Base-by-base conservation (phyloP, 2,329 filamentous ascomycete genomes). In the Fusarium chuoi region DNA sequence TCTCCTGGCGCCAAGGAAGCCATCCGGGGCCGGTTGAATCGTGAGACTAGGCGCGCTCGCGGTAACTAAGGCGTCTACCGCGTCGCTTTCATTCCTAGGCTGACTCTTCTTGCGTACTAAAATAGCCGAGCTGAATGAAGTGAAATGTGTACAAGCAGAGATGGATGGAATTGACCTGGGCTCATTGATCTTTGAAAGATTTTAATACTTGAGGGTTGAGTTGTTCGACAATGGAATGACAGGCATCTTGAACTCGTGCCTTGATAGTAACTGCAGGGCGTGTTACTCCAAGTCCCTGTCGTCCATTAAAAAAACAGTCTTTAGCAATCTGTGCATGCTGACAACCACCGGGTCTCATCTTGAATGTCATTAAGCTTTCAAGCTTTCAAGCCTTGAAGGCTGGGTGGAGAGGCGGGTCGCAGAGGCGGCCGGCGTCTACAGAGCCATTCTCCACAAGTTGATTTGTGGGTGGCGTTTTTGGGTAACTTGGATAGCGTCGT, bases 381-480 rank as follows among this genome's bases (percentile, higher is more conserved):
- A 24, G 41, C 41, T 42, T 42, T 42, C 44, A 28, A 48, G 28
- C 28, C n/a, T n/a, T 33, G 12, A 41, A 44, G 54, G 18, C 26
- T 22, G 22, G 38, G 39, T 56, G 39, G 54, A 44, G 54, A 56
- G 39, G 28, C 42, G 44, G 71, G 71, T 58, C 71, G 60, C 69
- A 39, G 49, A 57, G 62, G 42, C 30, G 71, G 71, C 71, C 71
- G 69, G 71, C 71, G 71, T 64, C 46, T 72, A 63, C 44, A 67
- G 36, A 44, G 46, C 65, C 54, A 46, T 60, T 59, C 54, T 30
- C 26, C 28, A 52, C 55, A 45, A 33, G 51, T 35, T 65, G 65
- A 68, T 65, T 68, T 65, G 49, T 46, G 30, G 46, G 39, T 42
- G 62, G 62, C 62, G 39, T 64, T 59, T 35, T 35, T 26, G 17